Evolutionary conservation across 1,139 yeast genomes (phyloP).

Genomic region (Diutina rugosa): DNA sequence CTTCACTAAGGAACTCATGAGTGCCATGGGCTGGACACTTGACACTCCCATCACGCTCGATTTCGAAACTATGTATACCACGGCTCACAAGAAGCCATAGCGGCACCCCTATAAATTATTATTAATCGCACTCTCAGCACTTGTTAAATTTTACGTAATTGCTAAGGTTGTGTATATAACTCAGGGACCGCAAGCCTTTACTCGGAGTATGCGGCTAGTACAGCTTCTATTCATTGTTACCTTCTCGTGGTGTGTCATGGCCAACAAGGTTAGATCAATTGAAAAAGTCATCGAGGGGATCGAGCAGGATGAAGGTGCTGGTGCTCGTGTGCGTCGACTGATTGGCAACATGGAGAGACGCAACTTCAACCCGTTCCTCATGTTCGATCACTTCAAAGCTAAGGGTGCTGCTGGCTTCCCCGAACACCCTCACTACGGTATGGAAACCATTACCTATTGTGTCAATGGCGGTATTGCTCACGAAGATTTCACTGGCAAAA

Average conservation of each 20-base stretch:
- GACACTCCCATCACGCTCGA: not conserved
- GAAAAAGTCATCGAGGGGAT: constrained; percentile 8
- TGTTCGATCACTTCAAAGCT: constrained; percentile 67
- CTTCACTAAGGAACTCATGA: not conserved
- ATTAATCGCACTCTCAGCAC: not conserved
- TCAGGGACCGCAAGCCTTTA: not conserved
- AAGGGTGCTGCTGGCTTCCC: constrained; percentile 57
- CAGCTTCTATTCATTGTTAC: not conserved
- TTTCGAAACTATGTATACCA: not conserved
- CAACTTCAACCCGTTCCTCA: constrained; percentile 70
- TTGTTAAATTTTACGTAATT: not conserved
- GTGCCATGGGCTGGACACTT: not conserved
- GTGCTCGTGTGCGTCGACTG: constrained; percentile 74
- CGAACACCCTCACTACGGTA: constrained; percentile 88
- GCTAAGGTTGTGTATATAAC: not conserved
- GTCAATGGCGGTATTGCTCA: constrained; percentile 73
- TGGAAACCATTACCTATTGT: constrained; percentile 74
- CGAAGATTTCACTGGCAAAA: constrained; percentile 81
- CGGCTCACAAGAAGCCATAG: not conserved
- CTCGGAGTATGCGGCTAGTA: not conserved
- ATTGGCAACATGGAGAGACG: constrained; percentile 59
- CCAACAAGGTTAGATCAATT: not conserved
- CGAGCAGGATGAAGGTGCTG: constrained; percentile 80
- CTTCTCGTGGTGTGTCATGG: not conserved
- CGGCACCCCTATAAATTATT: not conserved